Conservation (phyloP, 108 stramenopile genomes). For the Skeletonema menzelii region DNA sequence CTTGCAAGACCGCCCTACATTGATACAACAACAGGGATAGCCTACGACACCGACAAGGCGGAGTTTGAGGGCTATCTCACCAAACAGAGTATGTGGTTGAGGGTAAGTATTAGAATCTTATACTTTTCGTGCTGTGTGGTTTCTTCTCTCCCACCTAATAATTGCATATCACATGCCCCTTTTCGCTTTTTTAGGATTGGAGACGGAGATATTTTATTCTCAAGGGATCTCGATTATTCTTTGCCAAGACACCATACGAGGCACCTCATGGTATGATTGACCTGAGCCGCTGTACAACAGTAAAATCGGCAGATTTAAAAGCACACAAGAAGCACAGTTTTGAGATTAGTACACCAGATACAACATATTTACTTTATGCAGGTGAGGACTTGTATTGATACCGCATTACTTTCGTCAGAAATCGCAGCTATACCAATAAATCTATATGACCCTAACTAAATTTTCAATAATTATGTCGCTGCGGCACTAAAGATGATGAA, state of each 20-base stretch:
- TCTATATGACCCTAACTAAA: not conserved
- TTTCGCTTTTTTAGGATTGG: conserved; percentile 85
- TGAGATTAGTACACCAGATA: conserved; percentile 96
- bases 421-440: not conserved
- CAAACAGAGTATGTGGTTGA: conserved; percentile 90
- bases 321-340: conserved; percentile 94
- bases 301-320: conserved; percentile 98
- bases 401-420: not conserved
- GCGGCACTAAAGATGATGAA: conserved; percentile 80
- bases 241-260: conserved; percentile 80
- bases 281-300: conserved; percentile 93
- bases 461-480: not conserved
- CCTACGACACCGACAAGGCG: conserved; percentile 81
- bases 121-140: not conserved
- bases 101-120: too few relatives aligned
- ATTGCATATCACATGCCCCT: not conserved
- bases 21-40: conserved; percentile 81
- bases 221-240: conserved; percentile 97
- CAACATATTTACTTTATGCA: conserved; percentile 95
- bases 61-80: conserved; percentile 93
- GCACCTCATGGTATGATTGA: conserved; percentile 96
- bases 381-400: conserved; percentile 8
- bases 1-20: conserved; percentile 76
- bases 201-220: conserved; percentile 97
- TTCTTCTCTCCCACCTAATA: not conserved